These are phyloP conservation scores for Colletotrichum brevisporum DNA, from an alignment of 2,329 filamentous ascomycete species.

Conservation along the genomic window DNA sequence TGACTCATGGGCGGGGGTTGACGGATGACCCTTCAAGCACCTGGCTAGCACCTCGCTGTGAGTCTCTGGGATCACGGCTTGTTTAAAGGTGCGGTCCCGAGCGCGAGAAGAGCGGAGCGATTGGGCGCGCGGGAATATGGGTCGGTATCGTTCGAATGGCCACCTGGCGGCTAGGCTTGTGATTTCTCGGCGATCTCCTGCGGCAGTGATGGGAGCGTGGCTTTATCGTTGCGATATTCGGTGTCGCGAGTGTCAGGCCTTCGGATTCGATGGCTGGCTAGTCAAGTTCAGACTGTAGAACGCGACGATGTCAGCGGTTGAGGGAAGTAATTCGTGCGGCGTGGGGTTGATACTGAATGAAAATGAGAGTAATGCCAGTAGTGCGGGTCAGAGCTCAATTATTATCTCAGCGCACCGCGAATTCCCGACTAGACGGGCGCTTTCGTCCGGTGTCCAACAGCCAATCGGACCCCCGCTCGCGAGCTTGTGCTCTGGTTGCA, in stretches of 20 bases:
- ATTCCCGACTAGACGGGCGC: slow-evolving; percentile 30
- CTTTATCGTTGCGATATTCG: background rate
- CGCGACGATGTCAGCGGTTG: background rate
- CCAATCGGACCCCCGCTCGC: slow-evolving; percentile 23
- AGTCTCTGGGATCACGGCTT: slow-evolving; percentile 88
- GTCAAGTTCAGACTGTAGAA: background rate
- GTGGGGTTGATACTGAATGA: slow-evolving; percentile 14
- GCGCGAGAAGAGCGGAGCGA: slow-evolving; percentile 48
- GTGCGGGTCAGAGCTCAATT: slow-evolving; percentile 38
- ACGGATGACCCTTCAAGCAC: slow-evolving; percentile 58
- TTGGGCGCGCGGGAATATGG: slow-evolving; percentile 16
- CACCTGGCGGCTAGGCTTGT: slow-evolving; percentile 29
- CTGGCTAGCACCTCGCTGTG: slow-evolving; percentile 88
- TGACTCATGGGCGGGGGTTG: slow-evolving; percentile 84
- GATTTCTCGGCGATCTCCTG: background rate
- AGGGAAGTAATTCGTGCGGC: background rate
- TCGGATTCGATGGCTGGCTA: slow-evolving; percentile 8
- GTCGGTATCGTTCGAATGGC: slow-evolving; percentile 32
- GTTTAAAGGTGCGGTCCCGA: slow-evolving; percentile 81
- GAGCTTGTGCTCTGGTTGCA: slow-evolving; percentile 41
- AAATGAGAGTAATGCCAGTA: slow-evolving; percentile 34
- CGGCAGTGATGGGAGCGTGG: no score
- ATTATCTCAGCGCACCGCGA: slow-evolving; percentile 25
- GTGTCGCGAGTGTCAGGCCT: slow-evolving; percentile 15
- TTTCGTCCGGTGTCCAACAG: slow-evolving; percentile 24